Conservation (phyloP, 1,284 basidiomycete genomes). For the Anthracocystis panici-leucophaei region DNA sequence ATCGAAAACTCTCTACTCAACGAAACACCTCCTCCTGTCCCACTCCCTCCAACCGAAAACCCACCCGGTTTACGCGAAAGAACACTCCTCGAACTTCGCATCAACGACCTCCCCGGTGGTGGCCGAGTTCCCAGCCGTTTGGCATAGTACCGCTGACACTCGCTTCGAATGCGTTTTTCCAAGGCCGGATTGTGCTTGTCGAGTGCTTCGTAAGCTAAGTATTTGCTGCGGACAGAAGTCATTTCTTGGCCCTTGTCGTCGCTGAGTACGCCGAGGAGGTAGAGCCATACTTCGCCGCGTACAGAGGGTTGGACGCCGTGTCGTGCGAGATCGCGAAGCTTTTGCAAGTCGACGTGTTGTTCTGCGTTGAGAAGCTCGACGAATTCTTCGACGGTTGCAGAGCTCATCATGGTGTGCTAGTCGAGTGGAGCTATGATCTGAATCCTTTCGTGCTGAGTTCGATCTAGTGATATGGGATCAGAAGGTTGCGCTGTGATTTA, state of each 20-base stretch:
- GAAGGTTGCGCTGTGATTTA: too few relatives aligned
- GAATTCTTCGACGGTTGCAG: conserved; percentile 62
- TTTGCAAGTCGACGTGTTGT: conserved; percentile 65
- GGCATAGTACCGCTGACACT: conserved; percentile 65
- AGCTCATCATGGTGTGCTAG: conserved; percentile 39
- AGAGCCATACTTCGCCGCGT: conserved; percentile 68
- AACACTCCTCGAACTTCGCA: conserved; percentile 40
- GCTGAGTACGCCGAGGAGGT: conserved; percentile 67
- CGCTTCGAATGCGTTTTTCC: conserved; percentile 63
- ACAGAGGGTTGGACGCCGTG: conserved; percentile 65
- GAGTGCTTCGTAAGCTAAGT: conserved; percentile 63
- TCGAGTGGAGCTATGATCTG: not conserved
- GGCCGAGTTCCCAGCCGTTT: conserved; percentile 53
- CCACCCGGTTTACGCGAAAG: conserved; percentile 29
- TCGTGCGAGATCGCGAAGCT: conserved; percentile 63
- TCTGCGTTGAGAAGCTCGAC: conserved; percentile 65
- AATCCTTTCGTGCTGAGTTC: not conserved
- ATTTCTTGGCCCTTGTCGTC: conserved; percentile 68
- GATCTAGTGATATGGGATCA: not conserved
- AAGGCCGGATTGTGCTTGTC: conserved; percentile 62
- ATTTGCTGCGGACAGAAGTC: conserved; percentile 66
- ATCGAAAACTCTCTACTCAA: conserved; percentile 16
- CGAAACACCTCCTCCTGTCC: not conserved
- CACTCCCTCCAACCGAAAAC: conserved; percentile 7
- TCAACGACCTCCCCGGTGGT: conserved; percentile 40